Base-by-base conservation (phyloP, 768 basidiomycete species). In the Tremella fuciformis region DNA sequence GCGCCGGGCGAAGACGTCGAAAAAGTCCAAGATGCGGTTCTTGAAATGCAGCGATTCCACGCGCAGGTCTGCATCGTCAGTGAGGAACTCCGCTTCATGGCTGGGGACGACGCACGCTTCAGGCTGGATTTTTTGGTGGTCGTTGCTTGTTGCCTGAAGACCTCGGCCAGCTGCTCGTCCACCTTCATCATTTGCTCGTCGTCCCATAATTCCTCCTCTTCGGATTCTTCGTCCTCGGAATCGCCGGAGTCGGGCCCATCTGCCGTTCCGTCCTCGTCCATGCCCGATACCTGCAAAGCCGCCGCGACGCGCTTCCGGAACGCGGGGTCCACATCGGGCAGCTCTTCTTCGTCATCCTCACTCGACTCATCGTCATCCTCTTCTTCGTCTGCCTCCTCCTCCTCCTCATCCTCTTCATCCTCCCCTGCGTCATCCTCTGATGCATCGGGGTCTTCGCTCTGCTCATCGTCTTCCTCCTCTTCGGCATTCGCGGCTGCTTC, bases 111-210 rank as follows among this genome's bases (percentile, higher is more conserved):
- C 71, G 66, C 58, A 70, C 71, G 64, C 60, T 70, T 73, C 53
- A 67, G 37, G 52, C 68, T 65, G 25, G 59, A 54, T 51, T 58
- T 57, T 57, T 69, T 70, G 15, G 57, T 50, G 3, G 47, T 39
- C 15, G 53, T 59, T 7, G 63, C 65, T 59, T 85, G 84, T 26
- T 85, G 81, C 58, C 83, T 83, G 83, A 99, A 94, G 26, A 91
- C 86, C 52, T 86, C 84, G 3, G 89, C 90, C 7, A 99, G 84
- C 71, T 94, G 88, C 50, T 89, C 88, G 71, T 99, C 94, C 24
- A 98, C 84, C 34, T 88, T 88, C 82, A 98, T 86, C 94, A 99
- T 99, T 78, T 96, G 90, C 22, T 98, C 93, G 71, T 99, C 94
- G 72, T 96, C 88, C 86, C 94, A 75, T 26, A 69, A 67, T 19